phyloP scores from a whole-genome alignment of 805 yeast species.

The Danielia oregonensis region DNA sequence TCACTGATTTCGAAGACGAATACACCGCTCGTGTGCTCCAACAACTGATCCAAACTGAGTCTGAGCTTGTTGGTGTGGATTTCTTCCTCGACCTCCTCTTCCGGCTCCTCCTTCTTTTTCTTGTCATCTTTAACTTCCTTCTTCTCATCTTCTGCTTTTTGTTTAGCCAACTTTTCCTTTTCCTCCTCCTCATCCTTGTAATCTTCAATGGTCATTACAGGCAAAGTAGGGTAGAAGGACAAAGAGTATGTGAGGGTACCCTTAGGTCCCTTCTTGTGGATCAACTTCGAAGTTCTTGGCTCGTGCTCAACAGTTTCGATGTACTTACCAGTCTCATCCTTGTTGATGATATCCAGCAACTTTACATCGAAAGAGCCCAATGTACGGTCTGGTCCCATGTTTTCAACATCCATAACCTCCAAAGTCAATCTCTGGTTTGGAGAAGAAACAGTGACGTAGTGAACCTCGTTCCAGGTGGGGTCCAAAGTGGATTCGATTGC shows the following conservation, averaged over 20 bases:
- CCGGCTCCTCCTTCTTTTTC: conserved; percentile 21
- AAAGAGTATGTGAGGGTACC: conserved; percentile 73
- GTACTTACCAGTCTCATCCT: conserved; percentile 60
- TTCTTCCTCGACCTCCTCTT: conserved; percentile 29
- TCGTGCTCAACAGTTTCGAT: conserved; percentile 55
- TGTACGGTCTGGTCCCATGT: conserved; percentile 74
- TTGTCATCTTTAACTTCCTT: conserved; percentile 24
- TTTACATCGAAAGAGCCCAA: conserved; percentile 78
- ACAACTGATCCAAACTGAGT: conserved; percentile 55
- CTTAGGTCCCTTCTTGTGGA: conserved; percentile 75
- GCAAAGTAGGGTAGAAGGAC: conserved; percentile 80
- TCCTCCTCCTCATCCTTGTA: conserved; percentile 47
- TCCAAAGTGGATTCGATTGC: conserved; percentile 61
- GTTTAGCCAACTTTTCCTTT: conserved; percentile 15
- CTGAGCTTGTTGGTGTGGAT: conserved; percentile 32
- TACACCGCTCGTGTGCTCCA: conserved; percentile 68
- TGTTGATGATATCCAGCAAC: conserved; percentile 62
- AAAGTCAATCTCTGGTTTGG: conserved; percentile 77
- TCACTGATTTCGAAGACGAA: conserved; percentile 63
- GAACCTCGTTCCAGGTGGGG: conserved; percentile 82
- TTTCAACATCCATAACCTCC: conserved; percentile 91
- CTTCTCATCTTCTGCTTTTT: conserved; percentile 32
- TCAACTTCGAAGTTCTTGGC: conserved; percentile 57
- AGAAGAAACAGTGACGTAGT: conserved; percentile 79
- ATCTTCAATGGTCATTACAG: conserved; percentile 77